Evolutionary conservation across 2,329 filamentous ascomycete genomes (phyloP).

Genomic region (Cercospora zeae-maydis): DNA sequence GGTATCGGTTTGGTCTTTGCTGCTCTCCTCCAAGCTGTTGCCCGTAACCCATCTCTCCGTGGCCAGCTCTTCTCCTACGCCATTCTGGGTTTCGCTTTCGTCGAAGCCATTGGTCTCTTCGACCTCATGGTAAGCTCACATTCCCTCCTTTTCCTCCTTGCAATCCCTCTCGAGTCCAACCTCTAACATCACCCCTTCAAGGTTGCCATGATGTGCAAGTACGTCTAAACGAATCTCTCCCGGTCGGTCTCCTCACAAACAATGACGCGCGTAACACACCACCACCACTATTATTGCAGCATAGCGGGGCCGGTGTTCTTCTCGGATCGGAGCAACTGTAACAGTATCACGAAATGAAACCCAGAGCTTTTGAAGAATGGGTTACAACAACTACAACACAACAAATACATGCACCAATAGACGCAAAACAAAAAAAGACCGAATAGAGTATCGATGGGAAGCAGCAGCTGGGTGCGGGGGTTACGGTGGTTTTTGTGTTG

Average conservation of each 20-base stretch:
- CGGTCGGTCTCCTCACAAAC: not conserved
- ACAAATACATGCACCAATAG: not conserved
- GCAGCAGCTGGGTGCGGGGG: not conserved
- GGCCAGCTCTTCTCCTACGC: slow-evolving; percentile 95
- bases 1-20: slow-evolving; percentile 95
- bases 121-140: slow-evolving; percentile 62
- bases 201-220: slow-evolving; percentile 84
- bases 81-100: slow-evolving; percentile 94
- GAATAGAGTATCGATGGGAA: not conserved
- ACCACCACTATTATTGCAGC: slow-evolving; percentile 13
- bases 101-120: slow-evolving; percentile 87
- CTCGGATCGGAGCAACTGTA: slow-evolving; percentile 19
- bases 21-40: slow-evolving; percentile 81
- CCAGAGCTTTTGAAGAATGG: not conserved
- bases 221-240: slow-evolving; percentile 34
- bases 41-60: slow-evolving; percentile 91
- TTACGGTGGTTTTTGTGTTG: not conserved
- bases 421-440: not conserved
- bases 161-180: not conserved
- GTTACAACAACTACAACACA: not conserved
- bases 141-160: too few relatives aligned
- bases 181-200: not conserved
- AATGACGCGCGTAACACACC: not conserved
- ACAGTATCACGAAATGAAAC: slow-evolving; percentile 19
- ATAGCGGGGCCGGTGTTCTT: slow-evolving; percentile 16